Evolutionary conservation across 176 grass and related monocot genomes (phyloP), one percentile per base, ranked within the genome.

Genomic region (Oryza longistaminata): DNA sequence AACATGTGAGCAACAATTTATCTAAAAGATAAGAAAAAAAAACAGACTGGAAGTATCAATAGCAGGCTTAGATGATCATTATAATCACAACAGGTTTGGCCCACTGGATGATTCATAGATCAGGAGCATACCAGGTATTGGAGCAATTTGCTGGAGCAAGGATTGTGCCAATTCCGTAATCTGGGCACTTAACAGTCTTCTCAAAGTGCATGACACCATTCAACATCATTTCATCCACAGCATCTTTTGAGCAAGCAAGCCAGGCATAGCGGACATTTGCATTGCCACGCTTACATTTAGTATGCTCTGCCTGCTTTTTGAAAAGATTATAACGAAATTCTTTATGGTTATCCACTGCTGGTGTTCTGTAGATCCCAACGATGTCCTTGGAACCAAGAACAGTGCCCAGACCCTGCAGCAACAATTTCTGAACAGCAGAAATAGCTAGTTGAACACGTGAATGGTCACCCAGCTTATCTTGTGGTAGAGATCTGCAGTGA

Each of bases 261-360:
- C 96, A 99, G 27, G 93, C 96, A 80, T 99, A 99, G 66, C 91
- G 93, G 37, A 99, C 90, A 88, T 99, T 99, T 70, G 96, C 93
- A 49, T 86, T 96, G 55, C 90, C 93, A 84, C 88, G 88, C 37
- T n/a, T 48, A 68, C 29, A 73, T 79, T 68, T 89, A 35, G 90
- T 90, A 43, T 37, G 17, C 44, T 94, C 86, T 17, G 82, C 86
- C 76, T 96, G 91, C 67, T 94, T 91, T 82, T 86, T 77, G 78
- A 94, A 93, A 76, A 92, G 34, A 69, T 81, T 73, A 86, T 84
- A 99, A 52, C 93, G 88, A 52, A 76, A 71, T 80, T 90, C 77
- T 66, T 75, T 82, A 40, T 34, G 37, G 69, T 90, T 77, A 91
- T 96, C 87, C 65, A 88, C 68, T 31, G 89, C 25, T 19, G 96